Conservation (phyloP, 805 yeast species). For the Candida oleophila region DNA sequence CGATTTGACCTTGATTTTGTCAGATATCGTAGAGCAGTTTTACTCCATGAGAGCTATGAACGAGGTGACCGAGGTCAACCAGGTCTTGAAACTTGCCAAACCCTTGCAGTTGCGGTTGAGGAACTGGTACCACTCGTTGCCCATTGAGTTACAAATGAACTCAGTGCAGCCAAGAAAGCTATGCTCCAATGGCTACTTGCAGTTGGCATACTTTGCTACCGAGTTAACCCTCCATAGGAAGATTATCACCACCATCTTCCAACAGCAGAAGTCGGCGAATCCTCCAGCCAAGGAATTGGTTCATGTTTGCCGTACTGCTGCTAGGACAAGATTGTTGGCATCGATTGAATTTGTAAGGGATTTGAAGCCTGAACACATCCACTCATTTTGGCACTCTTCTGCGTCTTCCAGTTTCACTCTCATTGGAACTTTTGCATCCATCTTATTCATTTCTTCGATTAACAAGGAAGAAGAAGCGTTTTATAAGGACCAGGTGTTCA, state of each 20-base stretch:
- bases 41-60: slow-evolving; percentile 69
- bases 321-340: slow-evolving; percentile 75
- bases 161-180: slow-evolving; percentile 58
- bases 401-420: slow-evolving; percentile 75
- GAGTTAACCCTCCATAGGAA: slow-evolving; percentile 84
- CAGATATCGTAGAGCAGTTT: slow-evolving; percentile 70
- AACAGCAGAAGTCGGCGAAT: slow-evolving; percentile 30
- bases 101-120: slow-evolving; percentile 72
- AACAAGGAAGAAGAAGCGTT: slow-evolving; percentile 60
- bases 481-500: slow-evolving; percentile 67
- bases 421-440: slow-evolving; percentile 85
- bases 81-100: slow-evolving; percentile 73
- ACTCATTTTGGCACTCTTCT: slow-evolving; percentile 87
- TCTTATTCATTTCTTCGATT: slow-evolving; percentile 67
- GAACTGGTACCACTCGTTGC: slow-evolving; percentile 76
- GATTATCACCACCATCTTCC: slow-evolving; percentile 56
- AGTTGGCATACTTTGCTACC: slow-evolving; percentile 83
- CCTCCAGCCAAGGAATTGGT: slow-evolving; percentile 36
- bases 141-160: slow-evolving; percentile 61
- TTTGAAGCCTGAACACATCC: slow-evolving; percentile 78
- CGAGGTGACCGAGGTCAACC: slow-evolving; percentile 57
- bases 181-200: slow-evolving; percentile 75
- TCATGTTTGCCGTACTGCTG: slow-evolving; percentile 78
- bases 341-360: slow-evolving; percentile 77
- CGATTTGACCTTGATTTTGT: slow-evolving; percentile 62